A percentile compares a stretch with the other conserved stretches of the same genome.
Evolutionary conservation across 208 protist genomes (phyloP).

Genomic region (Leishmania tarentolae): DNA sequence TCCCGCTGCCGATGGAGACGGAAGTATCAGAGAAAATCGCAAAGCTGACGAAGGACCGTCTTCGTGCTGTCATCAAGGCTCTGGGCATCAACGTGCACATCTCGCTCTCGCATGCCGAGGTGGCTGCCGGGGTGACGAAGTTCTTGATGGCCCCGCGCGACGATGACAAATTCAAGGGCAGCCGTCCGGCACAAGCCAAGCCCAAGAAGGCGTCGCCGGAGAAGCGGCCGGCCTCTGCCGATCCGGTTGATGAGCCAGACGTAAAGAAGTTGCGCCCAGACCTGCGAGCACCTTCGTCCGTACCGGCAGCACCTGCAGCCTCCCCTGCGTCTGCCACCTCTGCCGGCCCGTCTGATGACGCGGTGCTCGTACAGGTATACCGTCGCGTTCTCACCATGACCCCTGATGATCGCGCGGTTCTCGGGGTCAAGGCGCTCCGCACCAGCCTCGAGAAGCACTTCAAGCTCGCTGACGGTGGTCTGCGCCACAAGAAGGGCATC

Average conservation of each 20-base stretch:
- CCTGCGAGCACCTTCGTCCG: not conserved
- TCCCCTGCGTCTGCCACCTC: not conserved
- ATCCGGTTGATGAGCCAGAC: slow-evolving; percentile 4
- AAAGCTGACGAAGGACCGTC: slow-evolving; percentile 57
- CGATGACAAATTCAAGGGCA: slow-evolving; percentile 20
- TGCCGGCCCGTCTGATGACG: slow-evolving; percentile 45
- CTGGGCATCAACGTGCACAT: slow-evolving; percentile 51
- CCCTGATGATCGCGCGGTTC: slow-evolving; percentile 40
- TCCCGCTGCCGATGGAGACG: slow-evolving; percentile 38
- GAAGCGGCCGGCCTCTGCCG: slow-evolving; percentile 1
- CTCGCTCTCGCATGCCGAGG: slow-evolving; percentile 30
- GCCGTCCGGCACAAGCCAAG: not conserved
- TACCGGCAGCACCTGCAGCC: not conserved
- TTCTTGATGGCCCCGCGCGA: slow-evolving; percentile 71
- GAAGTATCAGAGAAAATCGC: slow-evolving; percentile 43
- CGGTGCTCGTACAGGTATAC: slow-evolving; percentile 70
- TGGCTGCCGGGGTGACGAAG: slow-evolving; percentile 42
- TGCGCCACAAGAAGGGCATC: slow-evolving; percentile 56
- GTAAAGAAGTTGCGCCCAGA: slow-evolving; percentile 1
- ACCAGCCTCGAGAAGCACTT: slow-evolving; percentile 60
- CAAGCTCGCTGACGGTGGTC: slow-evolving; percentile 34
- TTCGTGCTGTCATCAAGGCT: slow-evolving; percentile 52
- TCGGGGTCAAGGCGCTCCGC: slow-evolving; percentile 73
- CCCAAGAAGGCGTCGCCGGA: not conserved
- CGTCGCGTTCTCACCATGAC: slow-evolving; percentile 60